These are phyloP conservation scores for Coprinopsis sp. DNA, from an alignment of 768 basidiomycete species.

Conservation along the genomic window DNA sequence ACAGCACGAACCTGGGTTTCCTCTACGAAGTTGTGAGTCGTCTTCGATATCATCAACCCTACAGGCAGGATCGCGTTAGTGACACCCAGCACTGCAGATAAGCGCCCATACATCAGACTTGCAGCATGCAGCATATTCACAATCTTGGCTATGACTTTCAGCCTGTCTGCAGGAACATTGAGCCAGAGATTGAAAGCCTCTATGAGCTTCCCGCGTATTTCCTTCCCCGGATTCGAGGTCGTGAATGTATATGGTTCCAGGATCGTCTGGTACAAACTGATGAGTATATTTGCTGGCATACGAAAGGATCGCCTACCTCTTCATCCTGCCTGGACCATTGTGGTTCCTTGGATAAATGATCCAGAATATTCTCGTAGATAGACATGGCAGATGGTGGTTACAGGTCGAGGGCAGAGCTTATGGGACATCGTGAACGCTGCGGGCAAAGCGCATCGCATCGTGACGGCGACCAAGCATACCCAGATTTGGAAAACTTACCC, in stretches of 20 bases:
- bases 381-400: slow-evolving; percentile 17
- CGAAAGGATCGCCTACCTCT: slow-evolving; percentile 18
- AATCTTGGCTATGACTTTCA: slow-evolving; percentile 70
- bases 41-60: slow-evolving; percentile 97
- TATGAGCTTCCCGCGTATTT: slow-evolving; percentile 82
- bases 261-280: slow-evolving; percentile 33
- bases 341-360: slow-evolving; percentile 25
- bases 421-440: neutral
- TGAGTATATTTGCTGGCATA: neutral
- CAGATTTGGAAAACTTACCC: no score
- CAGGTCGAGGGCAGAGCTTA: neutral
- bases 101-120: slow-evolving; percentile 68
- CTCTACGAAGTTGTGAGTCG: slow-evolving; percentile 80
- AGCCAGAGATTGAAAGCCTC: slow-evolving; percentile 95
- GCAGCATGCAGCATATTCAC: slow-evolving; percentile 95
- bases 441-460: neutral
- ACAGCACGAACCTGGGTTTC: slow-evolving; percentile 58
- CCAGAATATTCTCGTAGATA: slow-evolving; percentile 38
- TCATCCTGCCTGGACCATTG: slow-evolving; percentile 34
- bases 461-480: no score
- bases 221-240: slow-evolving; percentile 84
- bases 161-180: slow-evolving; percentile 66
- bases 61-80: slow-evolving; percentile 6
- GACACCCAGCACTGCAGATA: neutral
- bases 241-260: slow-evolving; percentile 89